These are phyloP conservation scores for Backusella australiensis DNA, from an alignment of 192 early-diverging fungal species.

Conservation along the genomic window DNA sequence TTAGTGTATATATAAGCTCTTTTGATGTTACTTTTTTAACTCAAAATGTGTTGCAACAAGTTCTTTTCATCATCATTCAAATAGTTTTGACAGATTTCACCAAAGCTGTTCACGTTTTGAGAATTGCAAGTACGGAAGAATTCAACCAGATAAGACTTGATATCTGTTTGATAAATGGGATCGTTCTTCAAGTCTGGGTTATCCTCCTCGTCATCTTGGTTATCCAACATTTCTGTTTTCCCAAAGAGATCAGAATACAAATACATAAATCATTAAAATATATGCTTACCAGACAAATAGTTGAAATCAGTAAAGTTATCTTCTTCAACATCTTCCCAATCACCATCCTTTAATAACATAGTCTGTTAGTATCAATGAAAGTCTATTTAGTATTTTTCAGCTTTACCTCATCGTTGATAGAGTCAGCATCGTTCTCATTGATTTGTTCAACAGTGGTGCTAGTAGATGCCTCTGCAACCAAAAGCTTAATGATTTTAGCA, in stretches of 20 bases:
- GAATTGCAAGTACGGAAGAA: slow-evolving; percentile 58
- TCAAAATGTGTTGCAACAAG: background rate
- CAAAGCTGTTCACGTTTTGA: slow-evolving; percentile 42
- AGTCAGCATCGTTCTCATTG: slow-evolving; percentile 53
- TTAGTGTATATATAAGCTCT: background rate
- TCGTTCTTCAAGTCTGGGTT: slow-evolving; percentile 66
- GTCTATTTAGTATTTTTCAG: background rate
- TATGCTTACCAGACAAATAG: slow-evolving; percentile 41
- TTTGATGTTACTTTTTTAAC: background rate
- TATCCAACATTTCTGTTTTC: slow-evolving; percentile 22
- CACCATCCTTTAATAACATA: slow-evolving; percentile 38
- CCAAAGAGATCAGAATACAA: slow-evolving; percentile 5
- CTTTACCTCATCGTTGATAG: slow-evolving; percentile 53
- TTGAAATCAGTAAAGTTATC: slow-evolving; percentile 45
- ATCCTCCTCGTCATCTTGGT: slow-evolving; percentile 60
- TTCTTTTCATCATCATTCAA: slow-evolving; percentile 35
- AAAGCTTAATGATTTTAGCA: slow-evolving; percentile 83
- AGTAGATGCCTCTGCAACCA: slow-evolving; percentile 77
- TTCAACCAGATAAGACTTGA: slow-evolving; percentile 59
- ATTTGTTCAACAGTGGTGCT: slow-evolving; percentile 54
- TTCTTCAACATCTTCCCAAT: slow-evolving; percentile 66
- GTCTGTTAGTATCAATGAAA: background rate
- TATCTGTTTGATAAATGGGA: slow-evolving; percentile 63
- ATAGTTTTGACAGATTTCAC: slow-evolving; percentile 36
- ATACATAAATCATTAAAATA: background rate